These are phyloP conservation scores for Beauveria sp. DNA, from an alignment of 2,329 filamentous ascomycete genomes.

Conservation along the genomic window DNA sequence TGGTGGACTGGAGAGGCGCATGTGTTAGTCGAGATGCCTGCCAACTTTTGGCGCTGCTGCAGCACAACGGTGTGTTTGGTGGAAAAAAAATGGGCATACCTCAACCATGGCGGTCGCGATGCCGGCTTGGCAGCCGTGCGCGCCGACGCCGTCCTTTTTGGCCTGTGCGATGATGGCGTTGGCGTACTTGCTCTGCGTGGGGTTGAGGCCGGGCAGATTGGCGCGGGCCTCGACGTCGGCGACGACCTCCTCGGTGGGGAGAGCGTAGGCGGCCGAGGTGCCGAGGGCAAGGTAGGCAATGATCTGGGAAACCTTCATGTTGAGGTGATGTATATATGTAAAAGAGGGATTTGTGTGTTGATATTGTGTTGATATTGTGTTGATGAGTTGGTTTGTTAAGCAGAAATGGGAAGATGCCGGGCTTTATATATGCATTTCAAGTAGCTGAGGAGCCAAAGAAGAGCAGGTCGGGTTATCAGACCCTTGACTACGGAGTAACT, in stretches of 20 bases:
- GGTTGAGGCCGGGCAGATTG: constrained; percentile 16
- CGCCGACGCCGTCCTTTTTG: constrained; percentile 14
- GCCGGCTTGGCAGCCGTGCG: constrained; percentile 16
- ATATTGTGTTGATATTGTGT: background rate
- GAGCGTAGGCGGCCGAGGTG: constrained; percentile 9
- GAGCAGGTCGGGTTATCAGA: background rate
- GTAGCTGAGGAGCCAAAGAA: background rate
- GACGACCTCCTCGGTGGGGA: constrained; percentile 4
- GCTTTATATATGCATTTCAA: background rate
- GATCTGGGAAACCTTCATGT: constrained; percentile 7
- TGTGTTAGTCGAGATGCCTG: background rate
- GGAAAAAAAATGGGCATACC: constrained; percentile 6
- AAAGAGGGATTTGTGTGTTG: background rate
- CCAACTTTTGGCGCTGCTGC: background rate
- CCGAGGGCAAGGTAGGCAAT: constrained; percentile 5
- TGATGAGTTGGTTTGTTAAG: background rate
- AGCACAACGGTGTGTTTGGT: background rate
- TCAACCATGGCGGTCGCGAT: constrained; percentile 18
- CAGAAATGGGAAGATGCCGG: background rate
- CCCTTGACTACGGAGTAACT: no score
- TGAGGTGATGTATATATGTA: background rate
- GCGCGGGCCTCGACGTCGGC: constrained; percentile 4
- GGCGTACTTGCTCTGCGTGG: constrained; percentile 15
- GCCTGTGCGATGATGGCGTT: constrained; percentile 16
- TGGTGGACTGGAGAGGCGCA: constrained; percentile 11